phyloP scores from a whole-genome alignment of 306 rosid genomes.

The Rubus parviflorus region DNA sequence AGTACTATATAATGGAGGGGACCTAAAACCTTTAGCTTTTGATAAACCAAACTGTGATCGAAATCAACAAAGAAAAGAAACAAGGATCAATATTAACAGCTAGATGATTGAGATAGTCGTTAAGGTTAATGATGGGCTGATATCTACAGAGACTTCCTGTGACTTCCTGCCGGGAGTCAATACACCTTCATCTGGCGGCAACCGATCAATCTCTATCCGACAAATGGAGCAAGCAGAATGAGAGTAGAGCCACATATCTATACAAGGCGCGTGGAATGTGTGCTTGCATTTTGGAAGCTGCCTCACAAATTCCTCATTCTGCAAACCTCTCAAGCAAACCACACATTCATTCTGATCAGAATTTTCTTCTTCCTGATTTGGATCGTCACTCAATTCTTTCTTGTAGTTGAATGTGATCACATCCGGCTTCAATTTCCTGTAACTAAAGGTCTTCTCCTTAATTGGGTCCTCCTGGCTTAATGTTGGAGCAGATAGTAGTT shows the following conservation, averaged over 20 bases:
- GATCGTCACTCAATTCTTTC: conserved; percentile 13
- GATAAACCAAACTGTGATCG: not conserved
- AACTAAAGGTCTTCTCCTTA: not conserved
- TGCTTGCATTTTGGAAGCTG: conserved; percentile 31
- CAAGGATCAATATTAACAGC: not conserved
- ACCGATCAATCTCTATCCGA: not conserved
- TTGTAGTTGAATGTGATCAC: conserved; percentile 13
- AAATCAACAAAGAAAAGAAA: not conserved
- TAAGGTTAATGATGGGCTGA: conserved; percentile 5
- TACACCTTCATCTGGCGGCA: not conserved
- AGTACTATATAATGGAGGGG: too few species aligned
- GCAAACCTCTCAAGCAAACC: conserved; percentile 25
- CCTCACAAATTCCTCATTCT: conserved; percentile 22
- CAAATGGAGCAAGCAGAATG: conserved; percentile 25
- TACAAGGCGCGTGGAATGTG: conserved; percentile 28
- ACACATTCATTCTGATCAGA: conserved; percentile 3
- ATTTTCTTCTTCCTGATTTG: not conserved
- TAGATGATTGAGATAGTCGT: not conserved
- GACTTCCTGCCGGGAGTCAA: not conserved
- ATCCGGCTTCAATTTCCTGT: conserved; percentile 4
- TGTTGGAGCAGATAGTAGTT: not conserved
- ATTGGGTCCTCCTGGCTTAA: not conserved
- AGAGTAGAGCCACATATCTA: conserved; percentile 27
- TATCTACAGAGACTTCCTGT: conserved; percentile 4
- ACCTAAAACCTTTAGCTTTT: not conserved